These are phyloP conservation scores for Aspergillus egyptiacus DNA, from an alignment of 495 filamentous ascomycete genomes.

Conservation along the genomic window DNA sequence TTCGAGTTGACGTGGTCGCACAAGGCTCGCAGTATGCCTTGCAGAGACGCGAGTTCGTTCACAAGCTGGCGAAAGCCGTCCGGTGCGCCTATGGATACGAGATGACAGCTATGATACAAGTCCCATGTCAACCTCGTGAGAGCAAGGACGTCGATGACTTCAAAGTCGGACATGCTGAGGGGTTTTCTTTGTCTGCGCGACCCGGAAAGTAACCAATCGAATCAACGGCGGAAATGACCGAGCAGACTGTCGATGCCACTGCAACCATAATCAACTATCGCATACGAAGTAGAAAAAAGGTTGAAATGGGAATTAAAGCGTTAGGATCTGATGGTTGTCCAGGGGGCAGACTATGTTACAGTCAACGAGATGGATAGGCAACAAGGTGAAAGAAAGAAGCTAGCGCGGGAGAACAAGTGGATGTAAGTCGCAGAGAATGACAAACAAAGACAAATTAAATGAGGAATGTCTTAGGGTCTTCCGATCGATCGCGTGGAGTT, in stretches of 20 bases:
- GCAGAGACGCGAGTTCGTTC: constrained; percentile 29
- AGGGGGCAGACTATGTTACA: too few relatives aligned
- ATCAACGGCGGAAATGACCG: neutral
- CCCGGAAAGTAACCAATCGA: neutral
- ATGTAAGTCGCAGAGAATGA: too few relatives aligned
- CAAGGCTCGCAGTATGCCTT: constrained; percentile 26
- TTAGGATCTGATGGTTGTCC: too few relatives aligned
- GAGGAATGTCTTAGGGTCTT: too few relatives aligned
- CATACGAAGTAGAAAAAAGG: too few relatives aligned
- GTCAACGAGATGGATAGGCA: too few relatives aligned
- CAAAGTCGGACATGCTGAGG: constrained; percentile 24
- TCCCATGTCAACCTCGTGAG: constrained; percentile 33
- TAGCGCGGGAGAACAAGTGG: too few relatives aligned
- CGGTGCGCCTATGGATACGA: constrained; percentile 29
- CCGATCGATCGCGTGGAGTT: too few relatives aligned
- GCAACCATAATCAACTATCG: neutral
- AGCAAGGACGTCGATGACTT: constrained; percentile 25
- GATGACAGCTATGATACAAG: constrained; percentile 31
- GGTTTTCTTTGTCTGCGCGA: neutral
- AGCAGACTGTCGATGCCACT: neutral
- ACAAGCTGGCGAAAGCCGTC: constrained; percentile 34
- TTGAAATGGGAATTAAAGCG: too few relatives aligned
- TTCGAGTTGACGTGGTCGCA: constrained; percentile 28
- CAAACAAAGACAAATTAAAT: too few relatives aligned
- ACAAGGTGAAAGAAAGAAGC: too few relatives aligned